Base-by-base conservation (phyloP, 1,139 yeast genomes). In the Arxiozyma slooffiae region DNA sequence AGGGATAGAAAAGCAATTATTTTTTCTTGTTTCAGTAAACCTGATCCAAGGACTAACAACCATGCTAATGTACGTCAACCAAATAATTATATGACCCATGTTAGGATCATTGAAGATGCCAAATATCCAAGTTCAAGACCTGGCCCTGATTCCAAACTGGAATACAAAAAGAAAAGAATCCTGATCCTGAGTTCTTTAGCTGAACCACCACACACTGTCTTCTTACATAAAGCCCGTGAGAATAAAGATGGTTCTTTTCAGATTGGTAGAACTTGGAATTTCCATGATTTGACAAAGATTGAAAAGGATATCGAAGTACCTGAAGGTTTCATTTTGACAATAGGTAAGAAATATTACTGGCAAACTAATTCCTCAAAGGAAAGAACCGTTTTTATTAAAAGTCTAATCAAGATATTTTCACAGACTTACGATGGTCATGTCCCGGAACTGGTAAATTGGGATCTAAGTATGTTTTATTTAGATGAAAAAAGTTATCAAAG, bases 191-290 rank as follows among this genome's bases (percentile, higher is more conserved):
- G 81, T 8, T 54, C 66, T 9, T 58, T 53, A 41, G 78, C 77
- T 4, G 71, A 76, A 52, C 68, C 72, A 47, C 69, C 76, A 2
- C 94, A 95, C 2, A 71, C 85, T 24, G 82, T 87, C 43, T 75
- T 83, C 51, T 63, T 92, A 26, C 96, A 89, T 63, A 92, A 92
- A 68, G 96, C 95, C 1, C 82, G 95, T 59, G 88, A 79, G 64
- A 85, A 85, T 60, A 74, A 79, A 11, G 81, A 81, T 53, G 88
- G 85, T 2, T 68, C 81, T 3, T 82, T 85, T 61, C 97, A 90
- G 67, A 86, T 92, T 50, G 98, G 98, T 40, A 78, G 96, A 61
- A 84, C 95, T 5, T 92, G 98, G 98, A 83, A 82, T 56, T 70
- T 92, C 61, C 87, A 80, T 53, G 95, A 87, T 57, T 71, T 92